Evolutionary conservation across 1,284 basidiomycete genomes (phyloP).

Genomic region (Chalciporus sp.): DNA sequence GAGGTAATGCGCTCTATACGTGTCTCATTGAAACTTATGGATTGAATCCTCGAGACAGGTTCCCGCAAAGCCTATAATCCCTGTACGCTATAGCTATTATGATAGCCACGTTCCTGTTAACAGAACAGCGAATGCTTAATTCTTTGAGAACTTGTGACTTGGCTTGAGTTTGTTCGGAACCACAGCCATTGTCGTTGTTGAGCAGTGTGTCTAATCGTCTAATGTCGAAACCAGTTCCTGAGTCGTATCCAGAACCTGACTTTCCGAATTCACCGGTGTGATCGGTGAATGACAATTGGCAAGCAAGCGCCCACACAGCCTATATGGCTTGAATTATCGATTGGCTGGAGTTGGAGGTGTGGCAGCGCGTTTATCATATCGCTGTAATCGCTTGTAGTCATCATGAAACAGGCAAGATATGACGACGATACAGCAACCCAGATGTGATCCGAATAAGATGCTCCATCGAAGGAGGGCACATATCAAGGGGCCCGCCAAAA

Average conservation of each 20-base stretch:
- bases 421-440: conserved; percentile 4
- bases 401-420: conserved; percentile 1
- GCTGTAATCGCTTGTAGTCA: neutral
- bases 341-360: neutral
- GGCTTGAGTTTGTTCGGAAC: neutral
- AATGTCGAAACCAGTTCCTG: neutral
- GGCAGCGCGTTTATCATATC: neutral
- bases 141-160: neutral
- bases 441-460: neutral
- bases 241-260: neutral
- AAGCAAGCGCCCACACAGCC: conserved; percentile 6
- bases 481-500: neutral
- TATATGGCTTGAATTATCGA: neutral
- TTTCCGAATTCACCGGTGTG: neutral
- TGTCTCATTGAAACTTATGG: neutral
- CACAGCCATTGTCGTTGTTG: neutral
- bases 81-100: neutral
- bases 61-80: neutral
- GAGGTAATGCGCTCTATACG: conserved; percentile 5
- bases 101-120: neutral
- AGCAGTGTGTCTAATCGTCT: neutral
- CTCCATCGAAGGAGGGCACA: neutral
- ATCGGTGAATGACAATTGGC: neutral
- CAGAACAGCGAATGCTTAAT: neutral
- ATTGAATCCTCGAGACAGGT: conserved; percentile 4